A percentile compares a stretch with the other conserved stretches of the same genome.
phyloP scores from a whole-genome alignment of 1,139 yeast species.

The Lodderomyces metapsilosis region DNA sequence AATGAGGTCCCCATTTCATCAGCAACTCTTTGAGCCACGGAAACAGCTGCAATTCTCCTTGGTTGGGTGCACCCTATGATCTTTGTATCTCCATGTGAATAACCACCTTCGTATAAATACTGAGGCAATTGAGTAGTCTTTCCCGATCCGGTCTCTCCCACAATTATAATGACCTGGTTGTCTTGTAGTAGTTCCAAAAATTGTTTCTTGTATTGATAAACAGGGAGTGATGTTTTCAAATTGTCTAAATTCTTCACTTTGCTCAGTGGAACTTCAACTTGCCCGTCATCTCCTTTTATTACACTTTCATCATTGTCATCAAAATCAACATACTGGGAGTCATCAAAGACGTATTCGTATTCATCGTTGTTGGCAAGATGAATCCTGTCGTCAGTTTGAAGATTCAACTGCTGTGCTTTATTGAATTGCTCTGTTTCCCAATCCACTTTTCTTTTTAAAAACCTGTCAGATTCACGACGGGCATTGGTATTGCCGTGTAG shows the following conservation, averaged over 20 bases:
- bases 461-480: background rate
- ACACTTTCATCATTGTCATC: slow-evolving; percentile 39
- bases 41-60: slow-evolving; percentile 90
- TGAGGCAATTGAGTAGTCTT: slow-evolving; percentile 96
- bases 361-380: slow-evolving; percentile 42
- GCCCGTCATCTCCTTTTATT: slow-evolving; percentile 21
- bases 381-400: slow-evolving; percentile 44
- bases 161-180: slow-evolving; percentile 80
- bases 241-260: slow-evolving; percentile 36
- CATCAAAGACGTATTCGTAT: slow-evolving; percentile 84
- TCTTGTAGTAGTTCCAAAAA: slow-evolving; percentile 61
- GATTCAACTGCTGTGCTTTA: slow-evolving; percentile 40
- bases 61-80: slow-evolving; percentile 94
- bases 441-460: slow-evolving; percentile 22
- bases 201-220: slow-evolving; percentile 59
- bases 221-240: slow-evolving; percentile 72
- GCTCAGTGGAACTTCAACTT: slow-evolving; percentile 17
- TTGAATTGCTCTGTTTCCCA: slow-evolving; percentile 68
- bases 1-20: slow-evolving; percentile 72
- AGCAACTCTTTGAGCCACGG: slow-evolving; percentile 90
- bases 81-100: slow-evolving; percentile 43
- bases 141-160: slow-evolving; percentile 98
- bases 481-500: slow-evolving; percentile 28
- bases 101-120: slow-evolving; percentile 80
- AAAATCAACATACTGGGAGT: slow-evolving; percentile 69